phyloP scores from a whole-genome alignment of 2,329 filamentous ascomycete species.

The Canariomyces notabilis region DNA sequence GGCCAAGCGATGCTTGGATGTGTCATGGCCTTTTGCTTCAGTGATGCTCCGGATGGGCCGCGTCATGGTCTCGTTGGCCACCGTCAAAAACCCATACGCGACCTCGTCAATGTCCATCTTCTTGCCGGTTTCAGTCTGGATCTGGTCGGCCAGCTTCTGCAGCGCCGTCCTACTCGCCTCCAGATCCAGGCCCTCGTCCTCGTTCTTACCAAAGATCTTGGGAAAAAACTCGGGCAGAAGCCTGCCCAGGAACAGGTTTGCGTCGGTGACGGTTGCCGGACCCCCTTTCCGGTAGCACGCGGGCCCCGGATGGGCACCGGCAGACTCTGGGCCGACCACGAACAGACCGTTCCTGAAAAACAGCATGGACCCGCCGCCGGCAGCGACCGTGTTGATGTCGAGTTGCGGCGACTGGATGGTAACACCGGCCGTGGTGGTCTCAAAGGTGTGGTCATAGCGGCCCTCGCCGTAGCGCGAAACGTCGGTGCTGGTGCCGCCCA shows the following conservation, averaged over 20 bases:
- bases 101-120: slow-evolving; percentile 77
- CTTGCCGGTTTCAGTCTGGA: slow-evolving; percentile 70
- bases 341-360: slow-evolving; percentile 90
- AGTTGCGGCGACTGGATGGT: slow-evolving; percentile 89
- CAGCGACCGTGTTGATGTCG: slow-evolving; percentile 92
- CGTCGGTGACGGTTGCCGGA: slow-evolving; percentile 87
- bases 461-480: slow-evolving; percentile 83
- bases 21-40: slow-evolving; percentile 88
- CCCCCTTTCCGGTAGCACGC: slow-evolving; percentile 89
- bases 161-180: slow-evolving; percentile 72
- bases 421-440: slow-evolving; percentile 89
- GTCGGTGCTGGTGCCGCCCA: slow-evolving; percentile 91
- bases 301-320: slow-evolving; percentile 82
- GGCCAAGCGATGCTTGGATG: slow-evolving; percentile 81
- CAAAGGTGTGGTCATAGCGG: slow-evolving; percentile 87
- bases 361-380: slow-evolving; percentile 77
- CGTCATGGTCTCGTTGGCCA: slow-evolving; percentile 89
- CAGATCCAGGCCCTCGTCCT: slow-evolving; percentile 73
- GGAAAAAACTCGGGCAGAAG: slow-evolving; percentile 89
- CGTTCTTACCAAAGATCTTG: slow-evolving; percentile 88
- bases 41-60: slow-evolving; percentile 85
- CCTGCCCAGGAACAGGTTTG: slow-evolving; percentile 79
- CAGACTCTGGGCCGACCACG: slow-evolving; percentile 84
- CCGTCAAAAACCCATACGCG: slow-evolving; percentile 81
- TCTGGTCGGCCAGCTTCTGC: slow-evolving; percentile 67